Conservation (phyloP, 139 green algal genomes). For the Chlorella sp. region DNA sequence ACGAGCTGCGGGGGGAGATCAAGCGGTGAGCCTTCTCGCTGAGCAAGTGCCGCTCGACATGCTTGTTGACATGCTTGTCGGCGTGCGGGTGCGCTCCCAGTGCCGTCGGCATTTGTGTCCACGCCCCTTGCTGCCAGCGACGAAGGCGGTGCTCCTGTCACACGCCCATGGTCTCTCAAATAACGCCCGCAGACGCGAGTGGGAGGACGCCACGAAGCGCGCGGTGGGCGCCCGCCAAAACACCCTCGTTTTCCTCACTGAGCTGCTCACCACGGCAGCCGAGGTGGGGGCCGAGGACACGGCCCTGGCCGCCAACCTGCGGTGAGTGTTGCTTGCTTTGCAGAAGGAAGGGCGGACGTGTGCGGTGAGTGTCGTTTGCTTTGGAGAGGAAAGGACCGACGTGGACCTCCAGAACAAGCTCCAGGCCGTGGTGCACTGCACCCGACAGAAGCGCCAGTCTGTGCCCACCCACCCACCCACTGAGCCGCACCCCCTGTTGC, state of each 20-base stretch:
- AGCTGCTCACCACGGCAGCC: slow-evolving; percentile 41
- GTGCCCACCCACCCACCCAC: not conserved
- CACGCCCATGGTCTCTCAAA: too few relatives aligned
- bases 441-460: not conserved
- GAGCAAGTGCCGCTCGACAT: too few relatives aligned
- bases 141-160: too few relatives aligned
- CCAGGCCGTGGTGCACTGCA: not conserved
- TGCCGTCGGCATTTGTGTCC: too few relatives aligned
- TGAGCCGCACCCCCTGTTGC: too few relatives aligned
- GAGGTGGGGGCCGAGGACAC: slow-evolving; percentile 32
- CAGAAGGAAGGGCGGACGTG: not conserved
- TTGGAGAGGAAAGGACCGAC: not conserved
- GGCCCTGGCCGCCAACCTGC: slow-evolving; percentile 16
- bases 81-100: too few relatives aligned
- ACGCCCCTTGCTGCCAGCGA: too few relatives aligned
- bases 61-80: too few relatives aligned
- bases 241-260: slow-evolving; percentile 35
- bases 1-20: slow-evolving; percentile 48
- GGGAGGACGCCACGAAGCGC: slow-evolving; percentile 56
- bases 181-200: slow-evolving; percentile 39
- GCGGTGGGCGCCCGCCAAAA: slow-evolving; percentile 1
- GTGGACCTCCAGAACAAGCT: not conserved
- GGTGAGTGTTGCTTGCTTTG: not conserved
- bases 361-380: not conserved
- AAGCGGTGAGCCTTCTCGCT: not conserved